Base-by-base conservation (phyloP, 352 stramenopile species). In the Pythium utonaiense region DNA sequence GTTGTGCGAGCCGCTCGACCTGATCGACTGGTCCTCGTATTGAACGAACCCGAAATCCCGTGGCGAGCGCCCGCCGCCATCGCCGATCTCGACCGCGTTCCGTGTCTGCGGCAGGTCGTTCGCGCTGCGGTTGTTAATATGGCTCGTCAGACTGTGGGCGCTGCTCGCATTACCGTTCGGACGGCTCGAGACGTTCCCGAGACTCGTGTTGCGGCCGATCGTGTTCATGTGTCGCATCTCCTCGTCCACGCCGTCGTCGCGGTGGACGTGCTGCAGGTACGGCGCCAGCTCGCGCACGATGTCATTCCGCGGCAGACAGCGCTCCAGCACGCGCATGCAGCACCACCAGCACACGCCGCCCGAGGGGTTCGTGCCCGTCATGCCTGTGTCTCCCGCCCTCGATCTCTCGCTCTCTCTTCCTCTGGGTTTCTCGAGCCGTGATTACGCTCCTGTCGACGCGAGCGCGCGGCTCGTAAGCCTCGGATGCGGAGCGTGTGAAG, bases 291-390 rank as follows among this genome's bases (percentile, higher is more conserved):
- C 86, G 33, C 83, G 80, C 56, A 95, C 86, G 33, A 95, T 95
- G 64, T 95, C 86, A 62, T 95, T 95, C 27, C 83, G 83, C 33
- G 86, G 86, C 47, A 95, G 67, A 60, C 83, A 93, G 57, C 89
- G 89, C 62, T 95, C 85, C 62, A 95, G 57, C 48, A 92, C 77
- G 61, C 83, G 86, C 81, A 95, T 95, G 58, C 86, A 95, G 67
- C 86, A 95, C 83, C 85, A 91, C 86, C 86, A 95, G 63, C 86
- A 93, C 72, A 91, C 87, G 55, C 65, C 60, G 38, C 60, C 65
- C 10, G 58, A 65, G 12, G 25, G 16, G 16, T 16, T 40, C 21
- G 49, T n/a, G 25, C 49, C 54, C 58, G 58, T 55, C 58, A 65
- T 65, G 38, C 28, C 9, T 33, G 5, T 33, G 28, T 5, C 9